A percentile compares a stretch with the other conserved stretches of the same genome.
phyloP scores from a whole-genome alignment of 306 rosid genomes.

The Fragaria nilgerrensis region DNA sequence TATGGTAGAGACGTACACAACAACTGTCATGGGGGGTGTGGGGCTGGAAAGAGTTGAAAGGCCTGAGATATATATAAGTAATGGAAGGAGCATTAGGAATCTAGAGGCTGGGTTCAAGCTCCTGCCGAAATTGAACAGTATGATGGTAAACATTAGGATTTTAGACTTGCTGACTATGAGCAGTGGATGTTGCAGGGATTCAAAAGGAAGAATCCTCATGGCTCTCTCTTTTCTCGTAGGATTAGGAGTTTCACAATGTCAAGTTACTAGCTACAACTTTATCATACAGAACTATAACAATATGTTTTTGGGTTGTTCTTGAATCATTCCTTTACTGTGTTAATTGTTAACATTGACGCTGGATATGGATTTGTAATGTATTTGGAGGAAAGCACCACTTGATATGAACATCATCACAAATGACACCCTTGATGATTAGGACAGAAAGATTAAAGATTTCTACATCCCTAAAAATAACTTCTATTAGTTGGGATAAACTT shows the following conservation, averaged over 20 bases:
- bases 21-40: slow-evolving; percentile 26
- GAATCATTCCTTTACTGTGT: not conserved
- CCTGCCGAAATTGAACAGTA: slow-evolving; percentile 2
- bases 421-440: no score
- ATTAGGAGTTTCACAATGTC: not conserved
- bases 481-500: no score
- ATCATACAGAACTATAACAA: not conserved
- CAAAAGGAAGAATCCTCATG: slow-evolving; percentile 16
- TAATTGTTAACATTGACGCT: not conserved
- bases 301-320: not conserved
- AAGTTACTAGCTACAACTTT: not conserved
- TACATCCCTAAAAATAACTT: no score
- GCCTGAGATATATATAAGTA: slow-evolving; percentile 27
- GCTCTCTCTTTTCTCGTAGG: slow-evolving; percentile 22
- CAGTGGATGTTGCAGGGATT: slow-evolving; percentile 31
- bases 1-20: slow-evolving; percentile 12
- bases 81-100: slow-evolving; percentile 17
- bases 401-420: not conserved
- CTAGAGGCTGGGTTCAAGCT: slow-evolving; percentile 27
- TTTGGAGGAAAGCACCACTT: not conserved
- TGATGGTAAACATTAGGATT: not conserved
- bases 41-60: slow-evolving; percentile 31
- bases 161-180: slow-evolving; percentile 19
- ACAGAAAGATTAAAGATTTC: no score
- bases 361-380: not conserved